Percentiles rank a stretch among this genome's conserved stretches.
phyloP scores from a whole-genome alignment of 176 grass and related monocot genomes.

The Aegilops speltoides region DNA sequence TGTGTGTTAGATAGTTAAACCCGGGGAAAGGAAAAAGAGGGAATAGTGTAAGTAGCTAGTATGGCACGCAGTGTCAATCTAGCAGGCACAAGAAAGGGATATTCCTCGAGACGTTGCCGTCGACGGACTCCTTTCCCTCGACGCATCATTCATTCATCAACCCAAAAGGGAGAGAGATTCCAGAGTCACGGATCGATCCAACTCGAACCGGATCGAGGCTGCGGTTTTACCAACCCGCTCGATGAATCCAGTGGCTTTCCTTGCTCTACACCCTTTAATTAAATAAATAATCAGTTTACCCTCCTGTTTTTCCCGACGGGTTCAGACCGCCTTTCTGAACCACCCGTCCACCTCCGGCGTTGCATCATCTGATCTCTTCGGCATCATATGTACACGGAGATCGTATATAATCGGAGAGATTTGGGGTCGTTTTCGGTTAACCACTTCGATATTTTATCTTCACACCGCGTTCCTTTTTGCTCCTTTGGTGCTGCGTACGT shows the following conservation, averaged over 20 bases:
- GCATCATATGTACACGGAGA: background rate
- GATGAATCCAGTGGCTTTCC: constrained; percentile 16
- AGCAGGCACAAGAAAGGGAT: constrained; percentile 39
- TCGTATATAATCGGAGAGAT: constrained; percentile 1
- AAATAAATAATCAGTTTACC: background rate
- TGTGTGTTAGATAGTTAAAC: background rate
- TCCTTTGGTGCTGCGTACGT: background rate
- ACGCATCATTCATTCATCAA: constrained; percentile 37
- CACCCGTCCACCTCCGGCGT: constrained; percentile 21
- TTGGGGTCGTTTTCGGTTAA: constrained; percentile 47
- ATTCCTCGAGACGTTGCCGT: constrained; percentile 25
- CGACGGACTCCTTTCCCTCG: constrained; percentile 17
- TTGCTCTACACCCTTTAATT: constrained; percentile 14
- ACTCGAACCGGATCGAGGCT: background rate
- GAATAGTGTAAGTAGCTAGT: background rate
- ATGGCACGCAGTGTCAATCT: background rate
- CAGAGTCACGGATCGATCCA: background rate
- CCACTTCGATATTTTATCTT: constrained; percentile 28
- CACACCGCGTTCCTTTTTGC: background rate
- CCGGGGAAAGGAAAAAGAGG: too few species aligned
- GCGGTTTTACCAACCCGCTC: constrained; percentile 23
- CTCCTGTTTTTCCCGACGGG: background rate
- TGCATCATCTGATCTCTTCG: constrained; percentile 23
- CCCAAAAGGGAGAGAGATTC: constrained; percentile 15
- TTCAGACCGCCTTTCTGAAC: constrained; percentile 40